A percentile compares a stretch with the other conserved stretches of the same genome.
Conservation (phyloP, 169 alveolate species). For the Cryptosporidium meleagridis region DNA sequence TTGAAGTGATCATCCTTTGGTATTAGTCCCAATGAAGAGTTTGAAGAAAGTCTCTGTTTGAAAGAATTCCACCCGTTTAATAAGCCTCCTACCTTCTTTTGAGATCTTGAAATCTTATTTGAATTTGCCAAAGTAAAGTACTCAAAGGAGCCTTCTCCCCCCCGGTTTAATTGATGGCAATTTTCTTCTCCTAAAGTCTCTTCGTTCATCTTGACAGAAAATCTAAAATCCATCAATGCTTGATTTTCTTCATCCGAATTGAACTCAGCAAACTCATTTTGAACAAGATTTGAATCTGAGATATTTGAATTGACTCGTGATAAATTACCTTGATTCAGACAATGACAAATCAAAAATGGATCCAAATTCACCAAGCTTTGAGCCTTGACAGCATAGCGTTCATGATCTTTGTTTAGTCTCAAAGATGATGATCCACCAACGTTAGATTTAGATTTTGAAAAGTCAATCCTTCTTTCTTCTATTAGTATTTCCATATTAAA, state of each 20-base stretch:
- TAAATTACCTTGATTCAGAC: background rate
- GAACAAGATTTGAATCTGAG: background rate
- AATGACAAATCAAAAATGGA: constrained; percentile 5
- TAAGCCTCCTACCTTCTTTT: background rate
- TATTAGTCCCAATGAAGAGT: background rate
- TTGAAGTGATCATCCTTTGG: background rate
- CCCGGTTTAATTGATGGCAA: background rate
- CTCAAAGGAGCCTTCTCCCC: background rate
- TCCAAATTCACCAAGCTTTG: background rate
- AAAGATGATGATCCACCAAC: background rate
- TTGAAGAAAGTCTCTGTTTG: constrained; percentile 17
- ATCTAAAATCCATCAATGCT: background rate
- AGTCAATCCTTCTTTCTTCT: background rate
- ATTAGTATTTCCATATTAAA: background rate
- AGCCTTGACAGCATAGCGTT: too few relatives aligned
- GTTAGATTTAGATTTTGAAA: background rate
- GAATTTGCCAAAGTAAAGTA: background rate
- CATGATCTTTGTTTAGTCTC: too few relatives aligned
- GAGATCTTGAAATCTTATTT: background rate
- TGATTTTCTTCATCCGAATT: constrained; percentile 19
- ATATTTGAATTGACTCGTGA: background rate
- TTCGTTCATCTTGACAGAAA: background rate
- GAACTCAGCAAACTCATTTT: constrained; percentile 16
- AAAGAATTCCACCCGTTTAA: constrained; percentile 30
- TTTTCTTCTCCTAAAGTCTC: background rate